A percentile compares a stretch with the other conserved stretches of the same genome.
These are phyloP conservation scores for Scheffersomyces illinoinensis DNA, from an alignment of 1,139 yeast species.

Conservation along the genomic window DNA sequence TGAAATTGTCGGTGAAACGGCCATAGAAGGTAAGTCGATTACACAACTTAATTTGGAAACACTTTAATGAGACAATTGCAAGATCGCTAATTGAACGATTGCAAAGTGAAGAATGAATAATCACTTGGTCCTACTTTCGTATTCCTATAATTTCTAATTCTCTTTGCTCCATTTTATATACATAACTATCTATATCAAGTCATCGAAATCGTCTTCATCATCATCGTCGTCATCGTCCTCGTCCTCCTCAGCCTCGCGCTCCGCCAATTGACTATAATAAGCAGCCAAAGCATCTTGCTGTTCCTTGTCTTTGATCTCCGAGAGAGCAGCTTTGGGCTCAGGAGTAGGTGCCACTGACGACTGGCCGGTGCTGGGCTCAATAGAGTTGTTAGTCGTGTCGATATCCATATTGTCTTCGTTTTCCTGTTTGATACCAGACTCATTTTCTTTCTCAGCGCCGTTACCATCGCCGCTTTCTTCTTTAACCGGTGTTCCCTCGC, in stretches of 20 bases:
- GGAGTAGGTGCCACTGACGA: conserved; percentile 3
- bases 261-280: conserved; percentile 71
- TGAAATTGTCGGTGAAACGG: neutral
- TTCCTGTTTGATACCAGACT: conserved; percentile 14
- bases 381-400: conserved; percentile 2
- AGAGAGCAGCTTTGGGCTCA: conserved; percentile 10
- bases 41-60: neutral
- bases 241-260: conserved; percentile 60
- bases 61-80: neutral
- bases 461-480: conserved; percentile 1
- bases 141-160: too few species aligned
- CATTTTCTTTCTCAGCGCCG: conserved; percentile 5
- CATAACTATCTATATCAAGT: conserved; percentile 20
- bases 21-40: neutral
- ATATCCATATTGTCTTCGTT: conserved; percentile 7
- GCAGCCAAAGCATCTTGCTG: conserved; percentile 80
- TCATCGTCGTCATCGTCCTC: conserved; percentile 65
- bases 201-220: conserved; percentile 51
- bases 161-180: neutral
- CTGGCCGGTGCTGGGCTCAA: conserved; percentile 7
- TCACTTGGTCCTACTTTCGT: neutral
- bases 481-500: conserved; percentile 18
- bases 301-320: conserved; percentile 55
- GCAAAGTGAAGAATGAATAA: neutral
- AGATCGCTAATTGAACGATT: neutral